These are phyloP conservation scores for Fusarium staphyleae DNA, from an alignment of 2,329 filamentous ascomycete genomes.

Conservation along the genomic window DNA sequence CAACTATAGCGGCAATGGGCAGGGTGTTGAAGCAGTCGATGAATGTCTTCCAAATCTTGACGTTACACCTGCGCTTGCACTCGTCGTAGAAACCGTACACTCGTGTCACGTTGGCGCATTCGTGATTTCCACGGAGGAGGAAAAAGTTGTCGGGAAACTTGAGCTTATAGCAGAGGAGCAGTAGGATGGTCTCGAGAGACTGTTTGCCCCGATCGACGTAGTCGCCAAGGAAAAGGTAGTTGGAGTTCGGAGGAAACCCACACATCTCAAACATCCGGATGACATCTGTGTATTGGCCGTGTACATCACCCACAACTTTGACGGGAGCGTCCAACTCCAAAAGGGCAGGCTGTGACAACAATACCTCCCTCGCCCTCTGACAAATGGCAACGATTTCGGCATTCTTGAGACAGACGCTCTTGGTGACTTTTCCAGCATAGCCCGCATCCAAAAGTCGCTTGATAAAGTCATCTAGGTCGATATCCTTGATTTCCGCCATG, in stretches of 20 bases:
- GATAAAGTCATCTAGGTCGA: conserved; percentile 97
- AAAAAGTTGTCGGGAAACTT: conserved; percentile 99
- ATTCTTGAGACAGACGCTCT: conserved; percentile 96
- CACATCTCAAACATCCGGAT: conserved; percentile 97
- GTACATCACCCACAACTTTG: conserved; percentile 99
- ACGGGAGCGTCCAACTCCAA: conserved; percentile 93
- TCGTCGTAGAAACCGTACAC: conserved; percentile 99
- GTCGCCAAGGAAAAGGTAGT: conserved; percentile 99
- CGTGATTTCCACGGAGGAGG: conserved; percentile 97
- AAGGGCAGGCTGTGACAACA: conserved; percentile 89
- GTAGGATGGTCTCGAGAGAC: conserved; percentile 96
- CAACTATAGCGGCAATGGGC: conserved; percentile 97
- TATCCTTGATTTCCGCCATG: conserved; percentile 89
- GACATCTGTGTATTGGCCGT: conserved; percentile 98
- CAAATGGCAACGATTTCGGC: conserved; percentile 97
- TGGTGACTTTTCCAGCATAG: conserved; percentile 96
- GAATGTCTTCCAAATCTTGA: conserved; percentile 99
- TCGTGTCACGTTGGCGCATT: conserved; percentile 98
- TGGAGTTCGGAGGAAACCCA: conserved; percentile 96
- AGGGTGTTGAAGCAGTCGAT: conserved; percentile 99
- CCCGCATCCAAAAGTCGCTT: conserved; percentile 91
- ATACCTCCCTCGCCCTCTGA: conserved; percentile 83
- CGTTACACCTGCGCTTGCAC: conserved; percentile 98
- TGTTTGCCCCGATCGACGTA: conserved; percentile 99
- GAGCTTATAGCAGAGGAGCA: conserved; percentile 98